Evolutionary conservation across 371 early-diverging fungal genomes (phyloP), one percentile per base, ranked within the genome.

Genomic region (Gilbertella persicaria): DNA sequence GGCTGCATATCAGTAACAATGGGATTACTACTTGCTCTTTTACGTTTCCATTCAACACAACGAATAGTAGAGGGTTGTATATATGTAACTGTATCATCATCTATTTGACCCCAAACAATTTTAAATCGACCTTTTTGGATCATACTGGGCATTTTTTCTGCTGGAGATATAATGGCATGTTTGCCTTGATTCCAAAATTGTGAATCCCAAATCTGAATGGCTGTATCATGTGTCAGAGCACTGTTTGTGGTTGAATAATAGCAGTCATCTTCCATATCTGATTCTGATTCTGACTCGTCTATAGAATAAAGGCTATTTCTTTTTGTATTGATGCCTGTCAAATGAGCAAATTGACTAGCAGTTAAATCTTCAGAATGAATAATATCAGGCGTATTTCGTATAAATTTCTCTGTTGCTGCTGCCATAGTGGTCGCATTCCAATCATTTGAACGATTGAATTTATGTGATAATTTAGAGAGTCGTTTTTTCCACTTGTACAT

Each of bases 91-190:
- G 49, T 24, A 16, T 40, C 36, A 23, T 58, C 28, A 9, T 58
- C 50, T 10, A 60, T 58, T 12, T 57, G 45, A 17, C 75, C 75
- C 23, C 68, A 46, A 4, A 68, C 58, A 20, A 74, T 74, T 35
- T 68, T 63, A 55, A 74, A 74, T 33, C 75, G 58, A n/a, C 75
- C 75, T 45, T 68, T 71, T 30, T 60, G 68, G 30, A 71, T 62
- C 26, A 64, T 53, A 29, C 56, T 62, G 2, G 60, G 49, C 3
- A 45, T 35, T 61, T 19, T 16, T 36, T 44, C 14, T 24, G 44
- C 0, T 36, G 38, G 24, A n/a, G n/a, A n/a, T n/a, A n/a, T n/a
- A n/a, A n/a, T n/a, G n/a, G n/a, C n/a, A n/a, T n/a, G n/a, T n/a
- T 46, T 44, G 20, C n/a, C 28, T 21, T 59, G 19, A 13, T 59